phyloP scores from a whole-genome alignment of 352 stramenopile genomes.

The Globisporangium middletonii region DNA sequence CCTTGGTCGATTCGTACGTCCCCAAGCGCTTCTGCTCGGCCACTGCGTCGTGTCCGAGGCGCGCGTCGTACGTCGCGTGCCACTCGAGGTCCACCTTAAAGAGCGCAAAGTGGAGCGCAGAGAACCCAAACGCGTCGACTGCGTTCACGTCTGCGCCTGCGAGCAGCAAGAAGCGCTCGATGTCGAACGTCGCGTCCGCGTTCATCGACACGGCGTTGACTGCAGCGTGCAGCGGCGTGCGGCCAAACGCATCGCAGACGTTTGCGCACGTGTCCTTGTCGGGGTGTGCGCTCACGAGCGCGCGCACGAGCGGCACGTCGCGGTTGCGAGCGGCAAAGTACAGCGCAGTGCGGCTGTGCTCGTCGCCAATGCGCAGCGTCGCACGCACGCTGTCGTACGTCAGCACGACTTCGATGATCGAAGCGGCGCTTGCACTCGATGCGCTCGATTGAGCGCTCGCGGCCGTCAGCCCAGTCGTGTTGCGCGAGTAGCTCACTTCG shows the following conservation, averaged over 20 bases:
- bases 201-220: slow-evolving; percentile 64
- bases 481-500: slow-evolving; percentile 35
- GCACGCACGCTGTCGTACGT: slow-evolving; percentile 36
- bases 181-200: slow-evolving; percentile 69
- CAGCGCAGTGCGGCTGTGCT: slow-evolving; percentile 36
- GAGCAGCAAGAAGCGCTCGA: slow-evolving; percentile 65
- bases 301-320: slow-evolving; percentile 50
- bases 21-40: slow-evolving; percentile 20
- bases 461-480: slow-evolving; percentile 4
- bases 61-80: slow-evolving; percentile 46
- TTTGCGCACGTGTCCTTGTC: slow-evolving; percentile 44
- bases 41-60: slow-evolving; percentile 25
- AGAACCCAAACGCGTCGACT: slow-evolving; percentile 53
- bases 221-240: slow-evolving; percentile 67
- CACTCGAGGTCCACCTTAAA: slow-evolving; percentile 68
- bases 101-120: slow-evolving; percentile 58
- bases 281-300: slow-evolving; percentile 28
- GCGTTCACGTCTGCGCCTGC: slow-evolving; percentile 43
- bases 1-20: slow-evolving; percentile 46
- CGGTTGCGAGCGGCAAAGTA: slow-evolving; percentile 68
- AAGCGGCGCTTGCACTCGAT: not conserved
- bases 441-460: not conserved
- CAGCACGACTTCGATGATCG: slow-evolving; percentile 38
- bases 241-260: slow-evolving; percentile 34
- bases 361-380: slow-evolving; percentile 28